A percentile compares a stretch with the other conserved stretches of the same genome.
Evolutionary conservation across 495 filamentous ascomycete species (phyloP).

Genomic region (Penicillium tannophilum): DNA sequence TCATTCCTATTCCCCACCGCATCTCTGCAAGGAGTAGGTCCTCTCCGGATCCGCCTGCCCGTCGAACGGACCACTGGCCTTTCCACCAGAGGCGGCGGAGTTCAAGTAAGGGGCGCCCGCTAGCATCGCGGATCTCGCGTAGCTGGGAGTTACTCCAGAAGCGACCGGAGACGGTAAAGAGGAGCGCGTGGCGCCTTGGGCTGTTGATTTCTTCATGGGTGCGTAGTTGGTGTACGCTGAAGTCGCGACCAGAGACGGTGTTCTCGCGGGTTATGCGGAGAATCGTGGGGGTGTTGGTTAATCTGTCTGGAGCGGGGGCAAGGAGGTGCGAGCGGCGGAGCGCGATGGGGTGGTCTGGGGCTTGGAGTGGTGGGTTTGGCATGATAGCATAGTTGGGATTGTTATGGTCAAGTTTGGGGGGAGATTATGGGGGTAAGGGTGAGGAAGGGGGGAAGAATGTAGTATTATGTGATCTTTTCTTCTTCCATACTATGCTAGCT

Average conservation of each 20-base stretch:
- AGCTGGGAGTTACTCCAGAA: constrained; percentile 23
- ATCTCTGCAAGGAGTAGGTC: constrained; percentile 14
- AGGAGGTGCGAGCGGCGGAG: constrained; percentile 30
- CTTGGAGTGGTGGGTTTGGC: constrained; percentile 18
- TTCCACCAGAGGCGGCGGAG: constrained; percentile 24
- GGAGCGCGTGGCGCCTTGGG: constrained; percentile 16
- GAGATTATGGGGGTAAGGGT: not conserved
- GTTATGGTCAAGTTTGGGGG: not conserved
- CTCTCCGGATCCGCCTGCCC: constrained; percentile 14
- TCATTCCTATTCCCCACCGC: constrained; percentile 14
- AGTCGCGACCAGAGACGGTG: constrained; percentile 18
- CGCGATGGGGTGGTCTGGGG: constrained; percentile 28
- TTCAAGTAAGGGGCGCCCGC: constrained; percentile 19
- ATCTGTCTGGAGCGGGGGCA: constrained; percentile 27
- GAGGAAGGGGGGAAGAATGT: not conserved
- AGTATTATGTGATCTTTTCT: not conserved
- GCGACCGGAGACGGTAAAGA: constrained; percentile 25
- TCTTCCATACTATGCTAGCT: not conserved
- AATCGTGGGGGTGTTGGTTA: constrained; percentile 31
- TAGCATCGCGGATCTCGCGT: constrained; percentile 22
- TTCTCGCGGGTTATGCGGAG: constrained; percentile 24
- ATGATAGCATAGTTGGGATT: constrained; percentile 16
- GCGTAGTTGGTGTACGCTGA: constrained; percentile 22
- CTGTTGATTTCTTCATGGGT: constrained; percentile 22
- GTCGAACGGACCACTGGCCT: constrained; percentile 21